Base-by-base conservation (phyloP, 2,329 filamentous ascomycete genomes). In the Curvularia sp. region DNA sequence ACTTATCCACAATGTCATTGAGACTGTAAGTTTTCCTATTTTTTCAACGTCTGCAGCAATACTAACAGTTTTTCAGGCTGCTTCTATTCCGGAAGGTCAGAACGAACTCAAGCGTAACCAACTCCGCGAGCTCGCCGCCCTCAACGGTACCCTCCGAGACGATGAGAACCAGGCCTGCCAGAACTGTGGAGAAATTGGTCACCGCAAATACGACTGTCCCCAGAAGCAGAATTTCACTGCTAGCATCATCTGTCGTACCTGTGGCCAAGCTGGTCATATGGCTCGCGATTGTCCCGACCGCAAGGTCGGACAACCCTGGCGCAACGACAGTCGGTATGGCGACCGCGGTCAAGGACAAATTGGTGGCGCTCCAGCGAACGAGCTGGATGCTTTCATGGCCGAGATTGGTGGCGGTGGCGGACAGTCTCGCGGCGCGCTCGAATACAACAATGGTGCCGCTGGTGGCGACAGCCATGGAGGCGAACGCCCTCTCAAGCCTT, bases 161-260 rank as follows among this genome's bases (percentile, higher is more conserved):
- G 95, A 99, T 73, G 95, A 99, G 78, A 99, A 99, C 79, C 95
- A 99, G 78, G 95, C 95, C 66, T 99, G 95, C 81, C 95, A 99
- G 82, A 99, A 99, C 83, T 99, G 88, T 82, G 95, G 95, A 70
- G 93, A 98, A 85, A 99, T 99, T 66, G 95, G 95, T 61, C 95
- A 99, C 79, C 90, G 95, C 80, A 99, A 99, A 81, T 98, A 97
- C 78, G 95, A 99, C 77, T 99, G 95, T 71, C 95, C 95, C 13
- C 92, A 99, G 81, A 92, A 95, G 78, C 92, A 93, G 77, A 99
- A 99, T 81, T 98, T 90, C 81, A 99, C 95, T n/a, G 93, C 95
- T 71, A 98, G 93, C 80, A 98, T 99, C 77, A 98, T 99, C 75
- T 99, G 95, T 81, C 93, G 94, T 72, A 91, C 97, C 70, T 99